phyloP scores from a whole-genome alignment of 2,329 filamentous ascomycete species.

The Zelopaecilomyces penicillatus region DNA sequence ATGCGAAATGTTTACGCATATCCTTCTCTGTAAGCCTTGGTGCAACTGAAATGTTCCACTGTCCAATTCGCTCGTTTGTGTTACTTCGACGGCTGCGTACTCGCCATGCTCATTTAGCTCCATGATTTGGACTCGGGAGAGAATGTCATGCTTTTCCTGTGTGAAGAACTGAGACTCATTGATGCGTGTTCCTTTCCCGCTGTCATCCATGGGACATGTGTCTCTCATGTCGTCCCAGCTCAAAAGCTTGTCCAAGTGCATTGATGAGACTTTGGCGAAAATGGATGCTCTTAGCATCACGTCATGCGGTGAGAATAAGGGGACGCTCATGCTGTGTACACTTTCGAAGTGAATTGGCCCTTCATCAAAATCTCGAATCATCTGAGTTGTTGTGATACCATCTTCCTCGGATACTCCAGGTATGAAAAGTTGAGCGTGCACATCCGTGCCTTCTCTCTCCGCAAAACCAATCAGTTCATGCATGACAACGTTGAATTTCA shows the following conservation, averaged over 20 bases:
- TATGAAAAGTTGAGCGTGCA: slow-evolving; percentile 95
- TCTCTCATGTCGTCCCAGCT: slow-evolving; percentile 99
- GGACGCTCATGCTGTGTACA: slow-evolving; percentile 95
- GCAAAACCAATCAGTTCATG: slow-evolving; percentile 91
- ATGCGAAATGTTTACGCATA: slow-evolving; percentile 83
- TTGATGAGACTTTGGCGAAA: slow-evolving; percentile 81
- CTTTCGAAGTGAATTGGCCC: slow-evolving; percentile 89
- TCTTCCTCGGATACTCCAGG: slow-evolving; percentile 83
- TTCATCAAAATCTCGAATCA: slow-evolving; percentile 91
- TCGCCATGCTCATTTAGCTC: slow-evolving; percentile 88
- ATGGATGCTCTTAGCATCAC: slow-evolving; percentile 78
- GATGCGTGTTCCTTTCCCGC: slow-evolving; percentile 57
- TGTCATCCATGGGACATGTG: slow-evolving; percentile 49
- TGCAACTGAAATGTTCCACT: slow-evolving; percentile 90
- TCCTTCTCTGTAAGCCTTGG: slow-evolving; percentile 82
- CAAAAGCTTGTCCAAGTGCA: slow-evolving; percentile 93
- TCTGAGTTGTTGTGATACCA: slow-evolving; percentile 88
- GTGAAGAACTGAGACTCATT: slow-evolving; percentile 88
- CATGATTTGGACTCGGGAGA: slow-evolving; percentile 78
- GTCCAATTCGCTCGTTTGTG: slow-evolving; percentile 76
- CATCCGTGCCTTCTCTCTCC: slow-evolving; percentile 88
- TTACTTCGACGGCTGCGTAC: slow-evolving; percentile 86
- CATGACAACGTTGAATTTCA: slow-evolving; percentile 99
- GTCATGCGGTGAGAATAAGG: slow-evolving; percentile 60
- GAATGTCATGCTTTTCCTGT: slow-evolving; percentile 88